Evolutionary conservation across 805 yeast species (phyloP), one percentile per base, ranked within the genome.

Genomic region (Suhomyces xylopsoci): DNA sequence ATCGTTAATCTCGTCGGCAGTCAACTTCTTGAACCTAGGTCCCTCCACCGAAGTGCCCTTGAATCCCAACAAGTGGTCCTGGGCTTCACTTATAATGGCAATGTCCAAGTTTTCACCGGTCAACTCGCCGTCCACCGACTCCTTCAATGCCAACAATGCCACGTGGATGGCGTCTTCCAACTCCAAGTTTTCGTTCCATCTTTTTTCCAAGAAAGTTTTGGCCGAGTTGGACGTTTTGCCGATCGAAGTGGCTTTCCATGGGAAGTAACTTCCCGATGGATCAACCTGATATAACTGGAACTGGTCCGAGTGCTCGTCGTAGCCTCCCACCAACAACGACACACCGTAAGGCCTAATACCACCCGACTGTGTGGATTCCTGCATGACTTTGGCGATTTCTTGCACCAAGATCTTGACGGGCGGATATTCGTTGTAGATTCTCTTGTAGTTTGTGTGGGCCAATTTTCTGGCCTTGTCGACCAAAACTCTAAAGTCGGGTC

Each of bases 301-400:
- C 34, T 59, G 60, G 26, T 84, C 84, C 14, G 82, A 78, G 61
- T 80, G 83, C 36, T 87, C 90, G 67, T 94, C 98, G 67, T 90
- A 82, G 20, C 99, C 99, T 8, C 97, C 99, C 17, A 94, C 91
- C 52, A 94, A 77, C 52, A 94, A 76, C 9, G 97, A 90, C 20
- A 96, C 97, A 55, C 99, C 99, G 68, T 85, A 94, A n/a, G 99
- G 99, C 68, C 99, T 84, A 57, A 94, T 97, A 72, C 99, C 99
- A 49, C 97, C 99, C 50, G 91, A 85, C 69, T 94, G 99, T 1
- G 98, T 94, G n/a, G 96, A 92, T 69, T 93, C 97, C 71, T 94
- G 99, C 90, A 94, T 96, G 50, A 91, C 86, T 65, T 88, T 88
- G 50, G 99, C 99, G 59, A 94, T 84, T 69, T 94, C 97, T 56